Conservation (phyloP, 2,329 filamentous ascomycete genomes). For the Elsinoe necatrix region DNA sequence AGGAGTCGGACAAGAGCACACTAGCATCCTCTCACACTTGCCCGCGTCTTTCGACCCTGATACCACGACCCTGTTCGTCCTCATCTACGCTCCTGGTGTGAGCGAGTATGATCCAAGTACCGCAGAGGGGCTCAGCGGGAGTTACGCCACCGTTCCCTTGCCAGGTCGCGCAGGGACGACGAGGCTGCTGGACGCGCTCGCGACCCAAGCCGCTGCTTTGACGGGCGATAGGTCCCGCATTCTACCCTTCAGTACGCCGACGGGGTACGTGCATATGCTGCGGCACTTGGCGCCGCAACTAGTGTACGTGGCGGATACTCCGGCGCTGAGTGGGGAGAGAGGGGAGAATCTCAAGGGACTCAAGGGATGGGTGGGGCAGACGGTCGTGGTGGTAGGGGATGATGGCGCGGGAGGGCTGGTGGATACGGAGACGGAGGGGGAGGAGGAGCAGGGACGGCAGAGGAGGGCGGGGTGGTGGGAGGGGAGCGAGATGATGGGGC, state of each 20-base stretch:
- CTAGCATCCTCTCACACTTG: slow-evolving; percentile 77
- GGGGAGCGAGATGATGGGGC: slow-evolving; percentile 68
- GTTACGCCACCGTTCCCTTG: neutral
- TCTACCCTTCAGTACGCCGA: slow-evolving; percentile 76
- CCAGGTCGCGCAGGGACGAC: slow-evolving; percentile 34
- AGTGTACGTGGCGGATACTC: slow-evolving; percentile 79
- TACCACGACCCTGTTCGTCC: slow-evolving; percentile 68
- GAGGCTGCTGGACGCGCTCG: slow-evolving; percentile 63
- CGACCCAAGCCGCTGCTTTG: slow-evolving; percentile 67
- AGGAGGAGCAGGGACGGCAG: slow-evolving; percentile 39
- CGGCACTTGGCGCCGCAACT: slow-evolving; percentile 77
- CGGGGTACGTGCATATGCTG: slow-evolving; percentile 77
- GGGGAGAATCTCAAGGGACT: slow-evolving; percentile 65
- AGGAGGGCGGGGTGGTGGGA: slow-evolving; percentile 61
- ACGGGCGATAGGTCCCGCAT: slow-evolving; percentile 82
- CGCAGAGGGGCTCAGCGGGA: neutral
- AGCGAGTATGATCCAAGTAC: neutral
- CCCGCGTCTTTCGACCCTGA: slow-evolving; percentile 67
- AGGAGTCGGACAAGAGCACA: slow-evolving; percentile 50
- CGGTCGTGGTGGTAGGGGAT: slow-evolving; percentile 54
- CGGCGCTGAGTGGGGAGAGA: slow-evolving; percentile 58
- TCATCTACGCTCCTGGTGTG: slow-evolving; percentile 78
- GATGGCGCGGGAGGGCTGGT: slow-evolving; percentile 75
- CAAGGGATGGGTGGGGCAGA: slow-evolving; percentile 54
- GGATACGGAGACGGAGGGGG: slow-evolving; percentile 69